phyloP scores from a whole-genome alignment of 257 asterid species.

The Scutellaria barbata region DNA sequence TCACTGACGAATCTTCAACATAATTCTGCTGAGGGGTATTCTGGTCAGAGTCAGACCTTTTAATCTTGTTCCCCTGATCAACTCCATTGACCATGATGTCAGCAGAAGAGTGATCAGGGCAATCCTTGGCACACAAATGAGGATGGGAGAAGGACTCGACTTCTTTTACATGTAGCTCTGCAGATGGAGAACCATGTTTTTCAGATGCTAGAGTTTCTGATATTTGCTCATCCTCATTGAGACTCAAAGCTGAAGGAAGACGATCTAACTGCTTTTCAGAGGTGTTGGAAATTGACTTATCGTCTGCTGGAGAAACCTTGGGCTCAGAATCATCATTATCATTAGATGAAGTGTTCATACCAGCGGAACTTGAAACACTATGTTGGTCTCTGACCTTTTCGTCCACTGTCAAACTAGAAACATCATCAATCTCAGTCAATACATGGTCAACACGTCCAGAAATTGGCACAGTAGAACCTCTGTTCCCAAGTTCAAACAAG shows the following conservation, averaged over 20 bases:
- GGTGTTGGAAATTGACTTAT: conserved; percentile 46
- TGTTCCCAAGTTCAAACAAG: conserved; percentile 57
- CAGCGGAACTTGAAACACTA: conserved; percentile 41
- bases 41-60: conserved; percentile 50
- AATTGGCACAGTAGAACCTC: conserved; percentile 50
- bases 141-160: conserved; percentile 38
- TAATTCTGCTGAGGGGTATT: conserved; percentile 56
- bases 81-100: conserved; percentile 35
- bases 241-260: conserved; percentile 52
- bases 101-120: conserved; percentile 41
- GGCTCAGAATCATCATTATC: conserved; percentile 47
- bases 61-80: conserved; percentile 49
- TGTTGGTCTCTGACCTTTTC: conserved; percentile 50
- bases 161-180: conserved; percentile 37
- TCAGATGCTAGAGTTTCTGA: conserved; percentile 40
- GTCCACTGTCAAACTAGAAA: conserved; percentile 49
- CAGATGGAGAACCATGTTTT: conserved; percentile 44
- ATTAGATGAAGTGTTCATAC: conserved; percentile 37
- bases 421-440: conserved; percentile 45
- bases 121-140: conserved; percentile 44
- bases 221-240: conserved; percentile 52
- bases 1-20: conserved; percentile 54
- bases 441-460: conserved; percentile 52
- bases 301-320: conserved; percentile 45
- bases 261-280: conserved; percentile 52